Evolutionary conservation across 2,329 filamentous ascomycete species (phyloP).

Genomic region (Fonsecaea nubica): DNA sequence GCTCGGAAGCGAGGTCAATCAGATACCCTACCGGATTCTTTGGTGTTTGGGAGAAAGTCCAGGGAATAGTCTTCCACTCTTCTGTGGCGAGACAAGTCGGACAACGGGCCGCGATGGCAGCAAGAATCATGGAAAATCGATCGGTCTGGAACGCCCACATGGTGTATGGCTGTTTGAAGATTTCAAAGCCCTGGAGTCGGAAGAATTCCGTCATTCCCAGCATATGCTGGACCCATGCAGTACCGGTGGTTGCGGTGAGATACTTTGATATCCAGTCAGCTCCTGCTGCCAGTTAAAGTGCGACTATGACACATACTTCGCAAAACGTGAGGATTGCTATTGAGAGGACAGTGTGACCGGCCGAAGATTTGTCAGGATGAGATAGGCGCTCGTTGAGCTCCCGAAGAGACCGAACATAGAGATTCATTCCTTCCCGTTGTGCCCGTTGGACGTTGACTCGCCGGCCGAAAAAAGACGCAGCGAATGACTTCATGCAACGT

Average conservation of each 20-base stretch:
- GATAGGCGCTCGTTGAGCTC: constrained; percentile 13
- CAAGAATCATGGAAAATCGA: constrained; percentile 6
- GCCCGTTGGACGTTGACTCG: neutral
- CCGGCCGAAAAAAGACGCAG: constrained; percentile 13
- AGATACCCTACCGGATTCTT: constrained; percentile 6
- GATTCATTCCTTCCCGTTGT: constrained; percentile 10
- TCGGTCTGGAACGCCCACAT: neutral
- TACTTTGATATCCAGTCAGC: constrained; percentile 2
- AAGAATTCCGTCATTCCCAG: constrained; percentile 9
- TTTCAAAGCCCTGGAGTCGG: constrained; percentile 3
- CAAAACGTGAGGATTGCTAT: constrained; percentile 14
- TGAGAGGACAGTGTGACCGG: constrained; percentile 12
- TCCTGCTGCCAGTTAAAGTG: neutral
- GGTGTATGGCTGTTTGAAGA: constrained; percentile 8
- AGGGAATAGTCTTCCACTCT: constrained; percentile 9
- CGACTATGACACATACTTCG: constrained; percentile 9
- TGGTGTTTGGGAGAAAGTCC: neutral
- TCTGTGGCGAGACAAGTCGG: neutral
- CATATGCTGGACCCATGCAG: constrained; percentile 9
- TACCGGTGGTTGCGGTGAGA: neutral
- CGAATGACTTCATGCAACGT: constrained; percentile 15
- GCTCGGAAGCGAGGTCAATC: constrained; percentile 11
- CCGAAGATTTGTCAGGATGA: neutral
- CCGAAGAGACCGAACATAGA: constrained; percentile 5
- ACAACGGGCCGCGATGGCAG: neutral